These are phyloP conservation scores for Podaxis mareebaensis DNA, from an alignment of 768 basidiomycete genomes.

Conservation along the genomic window DNA sequence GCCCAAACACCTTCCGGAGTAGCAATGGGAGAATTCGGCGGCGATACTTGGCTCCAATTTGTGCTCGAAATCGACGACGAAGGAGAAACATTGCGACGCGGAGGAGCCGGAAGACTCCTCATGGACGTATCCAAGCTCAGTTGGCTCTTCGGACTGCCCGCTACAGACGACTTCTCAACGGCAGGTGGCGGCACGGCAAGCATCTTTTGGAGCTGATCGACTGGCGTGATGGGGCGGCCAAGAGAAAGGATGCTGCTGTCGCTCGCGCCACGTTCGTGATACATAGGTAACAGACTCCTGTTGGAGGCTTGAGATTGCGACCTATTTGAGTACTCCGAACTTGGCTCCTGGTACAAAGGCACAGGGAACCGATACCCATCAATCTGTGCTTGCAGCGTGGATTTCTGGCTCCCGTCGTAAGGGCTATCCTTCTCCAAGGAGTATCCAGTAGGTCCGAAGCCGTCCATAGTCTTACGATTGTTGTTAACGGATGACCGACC, in stretches of 20 bases:
- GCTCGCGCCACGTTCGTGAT: slow-evolving; percentile 5
- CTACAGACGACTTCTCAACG: not conserved
- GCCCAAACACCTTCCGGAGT: slow-evolving; percentile 13
- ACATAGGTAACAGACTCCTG: not conserved
- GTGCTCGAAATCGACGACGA: slow-evolving; percentile 7
- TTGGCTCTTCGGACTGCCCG: not conserved
- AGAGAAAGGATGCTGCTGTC: slow-evolving; percentile 7
- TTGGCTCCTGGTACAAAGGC: not conserved
- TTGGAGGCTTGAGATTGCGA: slow-evolving; percentile 1
- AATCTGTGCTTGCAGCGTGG: not conserved
- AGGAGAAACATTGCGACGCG: slow-evolving; percentile 3
- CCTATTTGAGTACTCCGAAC: not conserved
- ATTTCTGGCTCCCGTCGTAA: slow-evolving; percentile 1
- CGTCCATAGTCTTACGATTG: slow-evolving; percentile 30
- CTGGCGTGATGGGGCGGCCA: slow-evolving; percentile 9
- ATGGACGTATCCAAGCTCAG: slow-evolving; percentile 3
- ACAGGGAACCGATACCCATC: slow-evolving; percentile 7
- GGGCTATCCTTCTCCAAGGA: slow-evolving; percentile 21
- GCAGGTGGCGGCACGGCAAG: slow-evolving; percentile 3
- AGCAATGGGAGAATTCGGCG: not conserved
- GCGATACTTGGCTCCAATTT: not conserved
- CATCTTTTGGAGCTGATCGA: slow-evolving; percentile 7
- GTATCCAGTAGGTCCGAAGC: slow-evolving; percentile 27
- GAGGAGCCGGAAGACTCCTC: slow-evolving; percentile 9
- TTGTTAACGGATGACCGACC: slow-evolving; percentile 26